phyloP scores from a whole-genome alignment of 2,329 filamentous ascomycete genomes.

The Colletotrichum neosansevieriae region DNA sequence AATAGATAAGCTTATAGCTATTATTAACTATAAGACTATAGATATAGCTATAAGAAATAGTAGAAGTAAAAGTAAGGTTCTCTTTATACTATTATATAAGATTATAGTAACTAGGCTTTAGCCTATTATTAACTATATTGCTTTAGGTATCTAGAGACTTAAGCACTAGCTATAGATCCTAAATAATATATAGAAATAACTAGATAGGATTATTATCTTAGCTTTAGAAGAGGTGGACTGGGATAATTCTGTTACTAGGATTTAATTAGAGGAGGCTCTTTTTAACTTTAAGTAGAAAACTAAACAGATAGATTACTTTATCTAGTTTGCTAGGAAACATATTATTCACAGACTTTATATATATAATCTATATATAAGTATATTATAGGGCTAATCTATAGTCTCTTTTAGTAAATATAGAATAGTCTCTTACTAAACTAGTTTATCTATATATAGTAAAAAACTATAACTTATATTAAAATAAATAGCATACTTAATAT shows the following conservation, averaged over 20 bases:
- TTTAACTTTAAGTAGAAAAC: background rate
- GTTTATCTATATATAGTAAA: too few species aligned
- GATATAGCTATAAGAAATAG: background rate
- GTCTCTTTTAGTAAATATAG: too few species aligned
- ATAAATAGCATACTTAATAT: too few species aligned
- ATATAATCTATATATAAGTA: too few species aligned
- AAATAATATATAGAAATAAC: background rate
- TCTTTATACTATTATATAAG: background rate
- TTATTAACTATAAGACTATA: background rate
- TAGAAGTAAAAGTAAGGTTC: background rate
- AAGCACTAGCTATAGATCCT: background rate
- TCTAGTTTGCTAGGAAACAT: background rate
- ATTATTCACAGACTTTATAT: too few species aligned
- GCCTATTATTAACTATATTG: background rate
- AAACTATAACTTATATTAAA: too few species aligned
- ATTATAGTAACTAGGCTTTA: background rate
- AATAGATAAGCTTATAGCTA: background rate
- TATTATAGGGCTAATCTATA: too few species aligned
- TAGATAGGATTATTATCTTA: background rate
- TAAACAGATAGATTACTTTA: background rate
- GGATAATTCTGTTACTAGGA: background rate
- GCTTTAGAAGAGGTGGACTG: background rate
- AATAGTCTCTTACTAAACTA: too few species aligned
- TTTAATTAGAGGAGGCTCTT: background rate
- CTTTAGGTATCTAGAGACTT: background rate